phyloP scores from a whole-genome alignment of 1,284 basidiomycete genomes.

The Cystobasidium sp. region DNA sequence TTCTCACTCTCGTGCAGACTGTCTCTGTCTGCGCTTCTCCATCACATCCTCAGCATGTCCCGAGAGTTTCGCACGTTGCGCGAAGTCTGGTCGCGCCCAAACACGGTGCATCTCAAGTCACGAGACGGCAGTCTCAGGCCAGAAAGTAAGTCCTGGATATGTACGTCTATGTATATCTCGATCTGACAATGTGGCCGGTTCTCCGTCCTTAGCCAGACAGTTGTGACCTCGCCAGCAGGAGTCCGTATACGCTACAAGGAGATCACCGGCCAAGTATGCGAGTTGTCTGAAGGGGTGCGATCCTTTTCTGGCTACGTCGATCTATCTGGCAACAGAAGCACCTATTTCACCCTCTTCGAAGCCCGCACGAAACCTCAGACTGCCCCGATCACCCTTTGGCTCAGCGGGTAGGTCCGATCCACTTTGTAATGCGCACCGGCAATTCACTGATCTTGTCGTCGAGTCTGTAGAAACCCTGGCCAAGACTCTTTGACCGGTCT shows the following conservation, averaged over 20 bases:
- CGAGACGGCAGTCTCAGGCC: too few relatives aligned
- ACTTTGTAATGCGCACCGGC: too few relatives aligned
- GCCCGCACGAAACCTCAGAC: conserved; percentile 47
- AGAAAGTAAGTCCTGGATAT: too few relatives aligned
- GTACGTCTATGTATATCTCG: too few relatives aligned
- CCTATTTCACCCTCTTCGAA: conserved; percentile 48
- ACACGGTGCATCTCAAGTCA: too few relatives aligned
- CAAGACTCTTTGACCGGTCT: conserved; percentile 18
- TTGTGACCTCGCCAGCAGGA: conserved; percentile 11
- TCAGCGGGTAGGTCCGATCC: conserved; percentile 4
- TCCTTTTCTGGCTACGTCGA: conserved; percentile 44
- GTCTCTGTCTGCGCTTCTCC: too few relatives aligned
- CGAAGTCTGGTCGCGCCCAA: too few relatives aligned
- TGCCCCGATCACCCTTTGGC: conserved; percentile 47
- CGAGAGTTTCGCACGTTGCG: too few relatives aligned
- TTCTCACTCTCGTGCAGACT: too few relatives aligned
- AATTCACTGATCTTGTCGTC: not conserved
- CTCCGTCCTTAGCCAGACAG: conserved; percentile 1
- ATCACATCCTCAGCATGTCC: too few relatives aligned
- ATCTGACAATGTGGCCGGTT: not conserved
- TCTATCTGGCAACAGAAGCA: conserved; percentile 38
- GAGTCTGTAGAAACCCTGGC: conserved; percentile 14
- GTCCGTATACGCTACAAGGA: conserved; percentile 19
- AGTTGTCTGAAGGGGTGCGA: conserved; percentile 6
- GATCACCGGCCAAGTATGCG: conserved; percentile 6